Evolutionary conservation across 768 basidiomycete species (phyloP), one percentile per base, ranked within the genome.

Genomic region (Daedaleopsis sinensis): DNA sequence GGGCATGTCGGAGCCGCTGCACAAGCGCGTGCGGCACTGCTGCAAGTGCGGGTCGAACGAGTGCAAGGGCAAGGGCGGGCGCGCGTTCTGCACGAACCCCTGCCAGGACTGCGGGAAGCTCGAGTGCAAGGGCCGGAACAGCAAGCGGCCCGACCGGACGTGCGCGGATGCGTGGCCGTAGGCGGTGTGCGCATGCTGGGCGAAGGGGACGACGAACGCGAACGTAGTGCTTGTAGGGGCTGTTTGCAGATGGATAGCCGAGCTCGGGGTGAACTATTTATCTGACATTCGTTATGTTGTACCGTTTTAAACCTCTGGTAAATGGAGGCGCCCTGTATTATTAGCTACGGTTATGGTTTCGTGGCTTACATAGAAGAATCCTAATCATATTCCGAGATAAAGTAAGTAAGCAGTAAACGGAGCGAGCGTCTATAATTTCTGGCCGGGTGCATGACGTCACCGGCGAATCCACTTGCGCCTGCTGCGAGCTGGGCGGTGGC

Each of bases 51-150:
- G 91, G 16, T 86, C 84, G 42, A 85, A 88, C 73, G 85, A 89
- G 23, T 93, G 91, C 72, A 93, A 92, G 70, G 91, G 91, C 52
- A 93, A 92, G 66, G 91, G 91, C 3, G 91, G 91, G 5, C 78
- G 90, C 42, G 77, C 78, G 47, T 91, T 90, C 70, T 93, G 91
- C 70, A 77, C 76, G 66, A 91, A 86, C 71, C 77, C 84, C 44
- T 93, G 91, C 65, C 88, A 90, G 76, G 91, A 93, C 72, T 93
- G 91, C 70, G 89, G 89, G n/a, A 88, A 88, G 77, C 66, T 88
- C 64, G 87, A 89, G 16, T 93, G 91, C 68, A 86, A 81, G 67
- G 91, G 91, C 24, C 78, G 91, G 73, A 92, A 90, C 68, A 89
- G 87, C 68, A 80, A 90, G 71, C 77, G 89, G 50, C 91, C 91